Evolutionary conservation across 352 stramenopile genomes (phyloP), one percentile per base, ranked within the genome.

Genomic region (Phytophthora capsici): DNA sequence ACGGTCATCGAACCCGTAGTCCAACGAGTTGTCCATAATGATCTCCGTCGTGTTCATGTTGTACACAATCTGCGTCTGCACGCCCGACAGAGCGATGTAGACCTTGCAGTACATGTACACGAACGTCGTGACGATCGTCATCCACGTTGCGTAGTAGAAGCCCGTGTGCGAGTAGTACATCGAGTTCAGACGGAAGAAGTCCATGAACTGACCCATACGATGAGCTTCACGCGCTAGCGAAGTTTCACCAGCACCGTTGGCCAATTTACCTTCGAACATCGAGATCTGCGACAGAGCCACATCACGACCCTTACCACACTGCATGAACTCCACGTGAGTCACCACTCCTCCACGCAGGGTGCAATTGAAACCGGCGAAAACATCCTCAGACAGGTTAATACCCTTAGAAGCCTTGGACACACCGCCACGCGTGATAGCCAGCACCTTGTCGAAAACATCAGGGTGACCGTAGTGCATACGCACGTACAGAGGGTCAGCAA

Each of bases 91-190:
- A 34, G 86, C 82, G 20, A 92, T 78, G 72, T 94, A 94, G 30
- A 94, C 77, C 51, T 94, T 94, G 48, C 69, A 77, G 66, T 93
- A 94, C 82, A 94, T 93, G 78, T 92, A 94, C 46, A 94, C 80
- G 36, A 93, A 94, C 22, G 84, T 90, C 36, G 84, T 93, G n/a
- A 93, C 84, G 57, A 94, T 93, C 10, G 86, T 94, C 84, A 94
- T 91, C 84, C 84, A 93, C 52, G 84, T 94, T 1, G 84, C 84
- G 51, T 89, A 92, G 73, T 93, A 94, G 70, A 94, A 94, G 2
- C 86, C 86, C 36, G 84, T 94, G 78, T 94, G 86, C 41, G 84
- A 91, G 69, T 94, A 94, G 66, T 91, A 94, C 84, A 94, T 93
- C 54, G 84, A 93, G 60, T 91, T 92, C 25, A 94, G 47, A 3